A percentile compares a stretch with the other conserved stretches of the same genome.
phyloP scores from a whole-genome alignment of 2,329 filamentous ascomycete species.

The Nigrograna mackinnonii region DNA sequence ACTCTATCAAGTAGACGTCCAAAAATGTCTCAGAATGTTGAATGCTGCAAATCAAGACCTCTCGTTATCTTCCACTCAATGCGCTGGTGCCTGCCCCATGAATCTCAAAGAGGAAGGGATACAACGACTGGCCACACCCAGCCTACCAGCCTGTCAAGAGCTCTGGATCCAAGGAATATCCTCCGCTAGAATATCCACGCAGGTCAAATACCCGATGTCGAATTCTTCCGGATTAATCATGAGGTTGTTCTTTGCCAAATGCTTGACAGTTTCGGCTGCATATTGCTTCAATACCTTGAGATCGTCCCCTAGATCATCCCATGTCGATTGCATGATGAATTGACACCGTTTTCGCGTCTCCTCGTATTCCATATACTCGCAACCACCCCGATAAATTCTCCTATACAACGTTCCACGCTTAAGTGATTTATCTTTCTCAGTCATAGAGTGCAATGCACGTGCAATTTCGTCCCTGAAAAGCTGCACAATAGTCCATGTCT shows the following conservation, averaged over 20 bases:
- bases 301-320: constrained; percentile 22
- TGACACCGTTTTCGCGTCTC: constrained; percentile 18
- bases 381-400: constrained; percentile 24
- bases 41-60: too few species aligned
- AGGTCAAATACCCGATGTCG: constrained; percentile 39
- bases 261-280: constrained; percentile 19
- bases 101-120: too few species aligned
- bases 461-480: constrained; percentile 35
- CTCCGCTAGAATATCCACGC: constrained; percentile 23
- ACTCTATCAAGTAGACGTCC: too few species aligned
- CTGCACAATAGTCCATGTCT: constrained; percentile 32
- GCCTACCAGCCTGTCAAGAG: too few species aligned
- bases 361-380: constrained; percentile 29
- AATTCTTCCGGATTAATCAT: constrained; percentile 32
- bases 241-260: constrained; percentile 20
- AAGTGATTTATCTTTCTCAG: constrained; percentile 3
- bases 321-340: constrained; percentile 14
- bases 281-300: constrained; percentile 28
- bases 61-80: too few species aligned
- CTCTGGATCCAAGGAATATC: constrained; percentile 34
- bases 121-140: too few species aligned
- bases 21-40: too few species aligned
- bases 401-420: constrained; percentile 29
- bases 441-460: constrained; percentile 13
- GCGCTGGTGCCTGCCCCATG: too few species aligned